Evolutionary conservation across 106 monocot species (phyloP), one percentile per base, ranked within the genome.

Genomic region (Dendrobium chrysotoxum): DNA sequence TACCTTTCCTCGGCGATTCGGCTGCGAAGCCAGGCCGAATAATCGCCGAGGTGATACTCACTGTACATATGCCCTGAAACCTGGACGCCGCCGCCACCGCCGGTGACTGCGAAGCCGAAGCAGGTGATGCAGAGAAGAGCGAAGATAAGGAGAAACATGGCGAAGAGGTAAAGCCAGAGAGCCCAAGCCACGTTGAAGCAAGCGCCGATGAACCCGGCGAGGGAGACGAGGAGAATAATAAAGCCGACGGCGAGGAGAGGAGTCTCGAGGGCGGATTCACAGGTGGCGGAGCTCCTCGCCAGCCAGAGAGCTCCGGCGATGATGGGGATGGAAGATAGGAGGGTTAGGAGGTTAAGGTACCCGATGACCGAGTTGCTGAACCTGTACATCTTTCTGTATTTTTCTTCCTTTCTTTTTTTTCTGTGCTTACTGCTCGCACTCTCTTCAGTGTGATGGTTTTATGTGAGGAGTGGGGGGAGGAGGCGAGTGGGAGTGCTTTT

Each of bases 341-440:
- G 82, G 26, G 92, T 87, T 20, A 91, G 76, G 9, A 94, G 86
- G 88, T 98, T 98, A 28, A 98, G 90, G 88, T 91, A 98, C 0
- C 97, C 97, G 42, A 98, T 88, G 81, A 89, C 80, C 35, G 86
- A 84, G 91, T 98, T 98, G 89, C 97, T 98, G 77, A 92, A 88
- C 15, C 92, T 55, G 70, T 92, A 85, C 85, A 86, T 84, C 38
- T 47, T 28, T 41, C 55, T 50, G 18, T 45, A 26, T 66, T 42
- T 67, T 10, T 74, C 12, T 31, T 16, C 15, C 74, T 74, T 40
- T 74, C 15, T 13, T 1, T 8, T 35, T 13, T 28, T 16, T 70
- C 31, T 30, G 3, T 61, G 3, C n/a, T 61, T 35, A 35, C n/a
- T n/a, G n/a, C n/a, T n/a, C n/a, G n/a, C n/a, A n/a, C 35, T 2